A percentile compares a stretch with the other conserved stretches of the same genome.
Evolutionary conservation across 2,329 filamentous ascomycete genomes (phyloP).

Genomic region (Colletotrichum sp.): DNA sequence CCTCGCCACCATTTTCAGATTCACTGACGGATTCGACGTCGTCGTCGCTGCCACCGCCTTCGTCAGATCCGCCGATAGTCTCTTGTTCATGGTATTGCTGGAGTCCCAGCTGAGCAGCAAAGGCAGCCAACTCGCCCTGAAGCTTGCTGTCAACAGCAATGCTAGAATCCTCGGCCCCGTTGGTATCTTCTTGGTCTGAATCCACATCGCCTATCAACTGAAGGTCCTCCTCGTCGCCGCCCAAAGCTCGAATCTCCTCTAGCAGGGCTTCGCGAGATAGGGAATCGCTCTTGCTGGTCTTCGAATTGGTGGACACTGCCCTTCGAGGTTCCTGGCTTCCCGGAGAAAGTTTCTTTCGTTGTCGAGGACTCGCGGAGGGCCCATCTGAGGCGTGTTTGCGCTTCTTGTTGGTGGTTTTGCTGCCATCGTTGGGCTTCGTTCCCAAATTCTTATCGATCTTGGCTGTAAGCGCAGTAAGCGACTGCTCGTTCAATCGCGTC

Average conservation of each 20-base stretch:
- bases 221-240: constrained; percentile 69
- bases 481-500: constrained; percentile 50
- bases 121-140: constrained; percentile 10
- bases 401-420: constrained; percentile 50
- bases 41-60: constrained; percentile 32
- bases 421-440: constrained; percentile 40
- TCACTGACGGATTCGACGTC: constrained; percentile 7
- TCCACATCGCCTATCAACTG: constrained; percentile 61
- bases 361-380: not conserved
- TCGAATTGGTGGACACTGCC: constrained; percentile 25
- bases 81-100: constrained; percentile 3
- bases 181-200: constrained; percentile 39
- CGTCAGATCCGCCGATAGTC: constrained; percentile 20
- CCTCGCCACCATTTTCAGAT: constrained; percentile 12
- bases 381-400: constrained; percentile 27
- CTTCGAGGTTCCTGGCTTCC: not conserved
- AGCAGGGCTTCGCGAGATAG: constrained; percentile 48
- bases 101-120: constrained; percentile 21
- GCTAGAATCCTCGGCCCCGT: not conserved
- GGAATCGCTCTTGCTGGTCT: not conserved
- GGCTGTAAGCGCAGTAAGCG: constrained; percentile 58
- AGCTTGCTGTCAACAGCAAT: constrained; percentile 8
- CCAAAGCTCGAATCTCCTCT: constrained; percentile 68
- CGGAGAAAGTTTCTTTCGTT: constrained; percentile 8
- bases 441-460: constrained; percentile 60